phyloP scores from a whole-genome alignment of 805 yeast genomes.

The Starmerella vaccinii region DNA sequence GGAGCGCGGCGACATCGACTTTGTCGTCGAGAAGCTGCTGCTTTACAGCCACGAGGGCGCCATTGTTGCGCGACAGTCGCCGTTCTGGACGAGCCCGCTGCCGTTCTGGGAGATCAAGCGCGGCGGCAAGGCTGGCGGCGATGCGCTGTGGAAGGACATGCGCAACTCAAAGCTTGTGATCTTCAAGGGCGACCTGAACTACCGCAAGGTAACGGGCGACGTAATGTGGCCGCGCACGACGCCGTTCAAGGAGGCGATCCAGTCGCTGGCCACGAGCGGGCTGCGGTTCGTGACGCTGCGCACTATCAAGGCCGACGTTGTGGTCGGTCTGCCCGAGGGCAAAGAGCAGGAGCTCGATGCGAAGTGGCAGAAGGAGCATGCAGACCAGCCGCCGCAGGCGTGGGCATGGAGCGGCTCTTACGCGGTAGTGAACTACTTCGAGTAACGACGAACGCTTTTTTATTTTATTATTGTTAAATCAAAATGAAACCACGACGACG shows the following conservation, averaged over 20 bases:
- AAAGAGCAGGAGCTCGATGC: constrained; percentile 55
- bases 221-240: constrained; percentile 78
- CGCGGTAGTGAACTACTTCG: constrained; percentile 60
- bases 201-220: constrained; percentile 88
- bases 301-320: constrained; percentile 94
- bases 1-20: constrained; percentile 39
- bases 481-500: too few relatives aligned
- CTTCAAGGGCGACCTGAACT: constrained; percentile 92
- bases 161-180: constrained; percentile 52
- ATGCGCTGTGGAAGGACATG: constrained; percentile 51
- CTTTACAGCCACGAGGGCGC: constrained; percentile 39
- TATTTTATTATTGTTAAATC: too few relatives aligned
- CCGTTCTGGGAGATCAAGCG: constrained; percentile 64
- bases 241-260: constrained; percentile 58
- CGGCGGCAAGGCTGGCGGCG: constrained; percentile 46
- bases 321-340: constrained; percentile 69
- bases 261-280: constrained; percentile 51
- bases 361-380: constrained; percentile 44
- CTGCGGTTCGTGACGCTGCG: constrained; percentile 66
- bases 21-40: constrained; percentile 39
- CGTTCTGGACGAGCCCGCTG: constrained; percentile 77
- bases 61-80: constrained; percentile 45
- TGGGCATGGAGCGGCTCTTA: constrained; percentile 90
- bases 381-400: constrained; percentile 55
- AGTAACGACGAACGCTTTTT: not conserved